Evolutionary conservation across 768 basidiomycete genomes (phyloP), one percentile per base, ranked within the genome.

Genomic region (Wakefieldia striispora): DNA sequence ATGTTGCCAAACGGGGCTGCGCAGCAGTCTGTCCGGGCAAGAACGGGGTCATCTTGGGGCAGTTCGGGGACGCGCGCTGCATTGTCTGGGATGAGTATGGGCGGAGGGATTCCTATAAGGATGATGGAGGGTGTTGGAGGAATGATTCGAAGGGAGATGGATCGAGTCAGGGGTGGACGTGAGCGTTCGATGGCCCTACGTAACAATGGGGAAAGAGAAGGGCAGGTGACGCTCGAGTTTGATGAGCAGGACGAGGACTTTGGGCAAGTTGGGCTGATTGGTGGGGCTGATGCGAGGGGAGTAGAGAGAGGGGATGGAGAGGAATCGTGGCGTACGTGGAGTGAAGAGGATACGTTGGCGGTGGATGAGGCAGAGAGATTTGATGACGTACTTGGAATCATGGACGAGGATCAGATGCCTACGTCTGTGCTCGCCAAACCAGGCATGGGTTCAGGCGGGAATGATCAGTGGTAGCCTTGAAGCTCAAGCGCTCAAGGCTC

Each of bases 1-100:
- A 89, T 90, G 81, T 75, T 86, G 33, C 91, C 91, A 0, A 94
- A 94, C 55, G 90, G 89, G 16, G 62, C 64, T 1, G 60, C 67
- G 5, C 61, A 52, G 21, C 60, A 63, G 39, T 44, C 48, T 1
- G 37, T 13, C 1, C 40, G 55, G 0, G 20, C 40, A 21, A 40
- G 41, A 37, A 26, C 48, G 23, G 51, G 51, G 20, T 17, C 47
- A 14, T 53, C 59, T 10, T 61, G 59, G 59, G 33, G 59, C 3
- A 31, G 51, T 3, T 42, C 59, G 9, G 43, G 56, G 24, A 52
- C 56, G 23, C 56, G 59, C 7, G 40, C 39, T 3, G 53, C 53
- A n/a, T 20, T 59, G 7, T 59, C 59, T 24, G 53, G 57, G 16
- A 51, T 63, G 54, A 33, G 34, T 7, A 51, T 60, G 53, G 43